Conservation (phyloP, 2,329 filamentous ascomycete genomes). For the Bipolaris bicolor region DNA sequence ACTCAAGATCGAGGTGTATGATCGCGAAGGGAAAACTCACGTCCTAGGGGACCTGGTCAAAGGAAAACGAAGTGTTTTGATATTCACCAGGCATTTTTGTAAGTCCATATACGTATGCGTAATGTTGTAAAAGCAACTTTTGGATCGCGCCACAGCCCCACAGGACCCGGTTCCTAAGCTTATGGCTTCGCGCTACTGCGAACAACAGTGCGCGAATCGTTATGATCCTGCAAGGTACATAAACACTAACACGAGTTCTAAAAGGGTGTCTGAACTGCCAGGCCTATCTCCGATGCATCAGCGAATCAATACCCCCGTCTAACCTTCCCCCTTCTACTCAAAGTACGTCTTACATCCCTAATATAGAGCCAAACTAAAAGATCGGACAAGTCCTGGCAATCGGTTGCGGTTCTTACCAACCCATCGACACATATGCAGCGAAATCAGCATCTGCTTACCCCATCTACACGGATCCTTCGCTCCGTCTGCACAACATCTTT, state of each 20-base stretch:
- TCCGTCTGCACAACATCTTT: conserved; percentile 26
- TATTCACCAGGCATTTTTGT: conserved; percentile 36
- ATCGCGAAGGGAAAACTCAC: conserved; percentile 20
- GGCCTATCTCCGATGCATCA: conserved; percentile 29
- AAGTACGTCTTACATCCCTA: conserved; percentile 16
- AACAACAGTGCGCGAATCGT: background rate
- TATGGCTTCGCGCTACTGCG: background rate
- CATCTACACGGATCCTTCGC: conserved; percentile 33
- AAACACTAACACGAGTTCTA: background rate
- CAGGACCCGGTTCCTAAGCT: background rate
- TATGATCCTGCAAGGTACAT: background rate
- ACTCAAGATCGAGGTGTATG: conserved; percentile 25
- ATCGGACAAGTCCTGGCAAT: conserved; percentile 24
- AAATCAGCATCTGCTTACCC: conserved; percentile 27
- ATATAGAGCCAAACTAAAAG: background rate
- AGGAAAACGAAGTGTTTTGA: conserved; percentile 23
- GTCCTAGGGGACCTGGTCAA: conserved; percentile 22
- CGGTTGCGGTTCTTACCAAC: conserved; percentile 33
- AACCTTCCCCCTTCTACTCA: conserved; percentile 27
- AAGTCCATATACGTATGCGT: background rate
- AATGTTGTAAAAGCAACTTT: background rate
- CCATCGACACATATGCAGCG: conserved; percentile 27
- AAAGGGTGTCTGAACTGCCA: conserved; percentile 37
- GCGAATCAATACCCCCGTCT: conserved; percentile 26
- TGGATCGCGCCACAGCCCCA: background rate